Percentiles rank a stretch among this genome's conserved stretches.
phyloP scores from a whole-genome alignment of 2,329 filamentous ascomycete genomes.

The Dichotomopilus funicola region DNA sequence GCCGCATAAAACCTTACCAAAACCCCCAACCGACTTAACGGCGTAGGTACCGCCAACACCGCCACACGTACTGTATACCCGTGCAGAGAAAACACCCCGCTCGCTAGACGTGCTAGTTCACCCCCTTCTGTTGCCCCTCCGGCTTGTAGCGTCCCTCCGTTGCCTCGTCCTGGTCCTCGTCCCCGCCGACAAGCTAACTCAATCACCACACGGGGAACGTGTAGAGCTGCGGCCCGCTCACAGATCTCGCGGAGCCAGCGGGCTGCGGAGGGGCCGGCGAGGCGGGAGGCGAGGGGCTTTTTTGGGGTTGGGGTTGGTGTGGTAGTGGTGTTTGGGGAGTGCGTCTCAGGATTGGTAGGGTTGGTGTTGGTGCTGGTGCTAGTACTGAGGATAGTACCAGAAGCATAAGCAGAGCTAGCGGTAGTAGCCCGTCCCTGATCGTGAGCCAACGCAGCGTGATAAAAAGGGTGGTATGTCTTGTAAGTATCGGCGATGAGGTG shows the following conservation, averaged over 20 bases:
- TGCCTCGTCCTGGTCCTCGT: slow-evolving; percentile 15
- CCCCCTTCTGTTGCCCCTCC: too few relatives aligned
- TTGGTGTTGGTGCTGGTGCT: too few relatives aligned
- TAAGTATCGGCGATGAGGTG: slow-evolving; percentile 45
- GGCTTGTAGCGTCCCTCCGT: too few relatives aligned
- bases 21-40: slow-evolving; percentile 38
- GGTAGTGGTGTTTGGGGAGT: slow-evolving; percentile 28
- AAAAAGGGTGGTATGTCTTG: slow-evolving; percentile 39
- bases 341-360: too few relatives aligned
- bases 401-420: too few relatives aligned
- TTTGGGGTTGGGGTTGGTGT: slow-evolving; percentile 21
- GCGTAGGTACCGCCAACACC: slow-evolving; percentile 37
- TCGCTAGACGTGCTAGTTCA: too few relatives aligned
- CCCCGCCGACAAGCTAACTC: slow-evolving; percentile 40
- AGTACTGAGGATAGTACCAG: too few relatives aligned
- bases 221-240: slow-evolving; percentile 25
- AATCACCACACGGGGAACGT: slow-evolving; percentile 34
- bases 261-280: slow-evolving; percentile 38
- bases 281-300: slow-evolving; percentile 24
- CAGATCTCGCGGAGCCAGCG: slow-evolving; percentile 39
- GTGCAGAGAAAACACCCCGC: neutral
- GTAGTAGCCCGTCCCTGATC: too few relatives aligned
- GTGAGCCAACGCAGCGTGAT: too few relatives aligned
- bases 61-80: slow-evolving; percentile 36
- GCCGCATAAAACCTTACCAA: slow-evolving; percentile 34